Evolutionary conservation across 177 flowering plant species (phyloP).

Genomic region (Tripterygium wilfordii): DNA sequence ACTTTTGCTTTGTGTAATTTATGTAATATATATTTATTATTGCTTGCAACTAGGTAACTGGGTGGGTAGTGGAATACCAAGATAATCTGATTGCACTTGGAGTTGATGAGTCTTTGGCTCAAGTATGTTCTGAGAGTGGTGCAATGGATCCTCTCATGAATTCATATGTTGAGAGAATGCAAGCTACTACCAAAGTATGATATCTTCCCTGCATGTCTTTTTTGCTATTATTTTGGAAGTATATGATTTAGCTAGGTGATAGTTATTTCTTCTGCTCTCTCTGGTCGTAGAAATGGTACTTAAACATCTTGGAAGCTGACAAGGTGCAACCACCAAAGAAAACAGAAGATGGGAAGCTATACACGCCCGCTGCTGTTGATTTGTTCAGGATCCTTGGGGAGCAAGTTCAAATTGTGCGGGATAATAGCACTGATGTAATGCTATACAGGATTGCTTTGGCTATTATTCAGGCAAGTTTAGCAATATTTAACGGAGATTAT

Average conservation of each 20-base stretch:
- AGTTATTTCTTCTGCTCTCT: conserved; percentile 5
- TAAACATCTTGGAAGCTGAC: conserved; percentile 91
- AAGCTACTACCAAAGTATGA: conserved; percentile 83
- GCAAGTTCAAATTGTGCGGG: conserved; percentile 97
- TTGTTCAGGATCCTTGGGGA: conserved; percentile 95
- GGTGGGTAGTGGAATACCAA: conserved; percentile 99
- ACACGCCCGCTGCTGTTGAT: conserved; percentile 98
- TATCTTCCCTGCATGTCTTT: background rate
- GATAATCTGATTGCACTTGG: conserved; percentile 91
- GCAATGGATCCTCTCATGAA: conserved; percentile 99
- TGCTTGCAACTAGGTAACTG: conserved; percentile 63
- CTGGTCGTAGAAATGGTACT: conserved; percentile 96
- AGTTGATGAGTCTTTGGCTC: conserved; percentile 96
- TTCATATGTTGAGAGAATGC: conserved; percentile 97
- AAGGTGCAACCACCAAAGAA: conserved; percentile 91
- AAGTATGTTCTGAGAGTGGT: conserved; percentile 99
- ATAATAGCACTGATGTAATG: conserved; percentile 98
- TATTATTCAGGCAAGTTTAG: conserved; percentile 69
- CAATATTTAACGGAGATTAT: background rate
- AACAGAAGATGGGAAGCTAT: conserved; percentile 89
- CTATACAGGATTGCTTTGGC: conserved; percentile 93
- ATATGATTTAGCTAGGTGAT: background rate
- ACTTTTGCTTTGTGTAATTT: background rate
- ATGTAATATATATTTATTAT: background rate
- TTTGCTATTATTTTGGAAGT: background rate